Evolutionary conservation across 1,139 yeast species (phyloP).

Genomic region (Candida sanyaensis): DNA sequence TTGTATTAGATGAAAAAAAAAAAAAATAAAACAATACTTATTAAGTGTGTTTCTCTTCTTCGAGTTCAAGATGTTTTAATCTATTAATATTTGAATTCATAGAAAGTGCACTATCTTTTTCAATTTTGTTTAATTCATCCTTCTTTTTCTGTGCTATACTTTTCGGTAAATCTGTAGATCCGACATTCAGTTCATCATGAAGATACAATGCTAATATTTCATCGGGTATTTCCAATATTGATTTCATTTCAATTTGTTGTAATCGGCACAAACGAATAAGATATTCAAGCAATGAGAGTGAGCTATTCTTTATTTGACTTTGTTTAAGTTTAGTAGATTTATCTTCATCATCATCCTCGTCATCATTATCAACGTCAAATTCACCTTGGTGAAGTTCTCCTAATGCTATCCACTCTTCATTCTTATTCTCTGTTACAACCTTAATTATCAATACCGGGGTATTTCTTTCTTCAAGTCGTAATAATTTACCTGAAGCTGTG

Average conservation of each 20-base stretch:
- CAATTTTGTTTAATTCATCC: conserved; percentile 15
- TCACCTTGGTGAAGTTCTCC: conserved; percentile 42
- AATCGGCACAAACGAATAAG: conserved; percentile 60
- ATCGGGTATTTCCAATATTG: conserved; percentile 60
- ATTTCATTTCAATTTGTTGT: conserved; percentile 61
- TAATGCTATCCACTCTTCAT: conserved; percentile 55
- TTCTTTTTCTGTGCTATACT: conserved; percentile 18
- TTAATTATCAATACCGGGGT: conserved; percentile 72
- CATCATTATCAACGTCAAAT: no score
- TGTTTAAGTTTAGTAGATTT: conserved; percentile 17
- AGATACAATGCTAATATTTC: conserved; percentile 67
- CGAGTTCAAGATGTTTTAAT: conserved; percentile 31
- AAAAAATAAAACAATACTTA: not conserved
- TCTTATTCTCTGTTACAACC: conserved; percentile 22
- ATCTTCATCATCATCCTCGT: conserved; percentile 25
- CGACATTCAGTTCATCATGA: conserved; percentile 56
- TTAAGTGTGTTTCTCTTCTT: conserved; percentile 2
- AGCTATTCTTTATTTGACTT: conserved; percentile 16
- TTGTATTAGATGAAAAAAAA: not conserved
- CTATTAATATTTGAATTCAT: conserved; percentile 39
- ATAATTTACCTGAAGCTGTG: conserved; percentile 69
- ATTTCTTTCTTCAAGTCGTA: conserved; percentile 63
- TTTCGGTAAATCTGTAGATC: conserved; percentile 20
- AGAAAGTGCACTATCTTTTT: conserved; percentile 22
- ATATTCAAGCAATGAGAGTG: conserved; percentile 67